A percentile compares a stretch with the other conserved stretches of the same genome.
Evolutionary conservation across 768 basidiomycete species (phyloP).

Genomic region (Xanthoconium purpureum): DNA sequence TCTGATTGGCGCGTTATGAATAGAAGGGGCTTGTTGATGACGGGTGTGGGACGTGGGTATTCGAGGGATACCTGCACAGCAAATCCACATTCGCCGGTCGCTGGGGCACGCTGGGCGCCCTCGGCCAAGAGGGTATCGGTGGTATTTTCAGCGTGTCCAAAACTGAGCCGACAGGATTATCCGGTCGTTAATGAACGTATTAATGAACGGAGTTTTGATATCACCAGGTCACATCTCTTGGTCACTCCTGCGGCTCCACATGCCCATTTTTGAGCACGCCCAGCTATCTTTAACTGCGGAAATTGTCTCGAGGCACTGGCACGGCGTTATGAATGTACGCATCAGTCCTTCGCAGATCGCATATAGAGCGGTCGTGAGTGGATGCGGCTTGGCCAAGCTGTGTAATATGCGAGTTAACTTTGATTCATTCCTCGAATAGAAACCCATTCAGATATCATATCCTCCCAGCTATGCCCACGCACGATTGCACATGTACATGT

Average conservation of each 20-base stretch:
- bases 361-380: conserved; percentile 11
- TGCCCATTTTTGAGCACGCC: conserved; percentile 3
- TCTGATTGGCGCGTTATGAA: conserved; percentile 3
- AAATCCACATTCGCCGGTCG: conserved; percentile 51
- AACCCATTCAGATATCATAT: conserved; percentile 8
- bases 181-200: conserved; percentile 24
- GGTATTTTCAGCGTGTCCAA: conserved; percentile 62
- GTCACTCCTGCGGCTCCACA: background rate
- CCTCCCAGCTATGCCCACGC: conserved; percentile 8
- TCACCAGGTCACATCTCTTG: background rate
- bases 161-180: conserved; percentile 29
- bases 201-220: conserved; percentile 27
- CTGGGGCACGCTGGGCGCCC: conserved; percentile 42
- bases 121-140: conserved; percentile 35
- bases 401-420: conserved; percentile 19
- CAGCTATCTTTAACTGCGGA: conserved; percentile 22
- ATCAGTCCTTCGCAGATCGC: conserved; percentile 10
- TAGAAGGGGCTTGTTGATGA: conserved; percentile 43
- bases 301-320: conserved; percentile 17
- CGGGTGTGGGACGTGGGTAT: conserved; percentile 50
- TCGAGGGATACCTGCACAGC: conserved; percentile 53
- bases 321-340: conserved; percentile 11
- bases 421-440: conserved; percentile 20
- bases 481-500: background rate
- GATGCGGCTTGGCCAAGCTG: conserved; percentile 10